Evolutionary conservation across 1,284 basidiomycete species (phyloP).

Genomic region (Neolentinus lepideus): DNA sequence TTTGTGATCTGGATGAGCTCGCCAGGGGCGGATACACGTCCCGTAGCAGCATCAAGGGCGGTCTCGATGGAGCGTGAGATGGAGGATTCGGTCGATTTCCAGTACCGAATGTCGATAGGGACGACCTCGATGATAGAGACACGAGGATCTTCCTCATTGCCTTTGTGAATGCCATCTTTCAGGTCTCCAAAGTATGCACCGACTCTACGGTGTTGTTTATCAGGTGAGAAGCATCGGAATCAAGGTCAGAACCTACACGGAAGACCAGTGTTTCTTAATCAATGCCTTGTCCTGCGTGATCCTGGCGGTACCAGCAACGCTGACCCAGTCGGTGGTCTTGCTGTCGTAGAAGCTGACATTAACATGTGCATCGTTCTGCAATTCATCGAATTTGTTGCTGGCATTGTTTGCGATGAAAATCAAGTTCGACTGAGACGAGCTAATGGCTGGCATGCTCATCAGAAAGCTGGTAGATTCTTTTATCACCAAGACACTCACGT

Average conservation of each 20-base stretch:
- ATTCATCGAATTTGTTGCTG: conserved; percentile 72
- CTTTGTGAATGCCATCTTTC: conserved; percentile 82
- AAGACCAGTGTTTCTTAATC: conserved; percentile 65
- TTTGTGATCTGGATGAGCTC: conserved; percentile 55
- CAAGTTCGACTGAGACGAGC: conserved; percentile 43
- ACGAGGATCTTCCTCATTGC: conserved; percentile 75
- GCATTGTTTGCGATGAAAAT: conserved; percentile 75
- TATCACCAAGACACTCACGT: conserved; percentile 33
- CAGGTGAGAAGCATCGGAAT: background rate
- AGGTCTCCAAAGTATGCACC: conserved; percentile 85
- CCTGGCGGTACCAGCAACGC: conserved; percentile 71
- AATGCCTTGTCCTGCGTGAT: conserved; percentile 56
- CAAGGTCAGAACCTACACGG: background rate
- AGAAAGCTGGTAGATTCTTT: background rate
- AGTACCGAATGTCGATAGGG: conserved; percentile 79
- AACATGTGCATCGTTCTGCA: conserved; percentile 68
- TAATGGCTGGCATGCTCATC: conserved; percentile 28
- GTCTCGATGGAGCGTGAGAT: conserved; percentile 44
- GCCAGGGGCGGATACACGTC: conserved; percentile 54
- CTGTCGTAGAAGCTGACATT: conserved; percentile 78
- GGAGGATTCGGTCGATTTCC: conserved; percentile 44
- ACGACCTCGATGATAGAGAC: conserved; percentile 77
- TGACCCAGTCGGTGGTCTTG: conserved; percentile 77
- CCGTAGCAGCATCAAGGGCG: conserved; percentile 46
- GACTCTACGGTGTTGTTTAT: conserved; percentile 29